These are phyloP conservation scores for Ammopiptanthus mongolicus DNA, from an alignment of 306 rosid genomes.

Conservation along the genomic window DNA sequence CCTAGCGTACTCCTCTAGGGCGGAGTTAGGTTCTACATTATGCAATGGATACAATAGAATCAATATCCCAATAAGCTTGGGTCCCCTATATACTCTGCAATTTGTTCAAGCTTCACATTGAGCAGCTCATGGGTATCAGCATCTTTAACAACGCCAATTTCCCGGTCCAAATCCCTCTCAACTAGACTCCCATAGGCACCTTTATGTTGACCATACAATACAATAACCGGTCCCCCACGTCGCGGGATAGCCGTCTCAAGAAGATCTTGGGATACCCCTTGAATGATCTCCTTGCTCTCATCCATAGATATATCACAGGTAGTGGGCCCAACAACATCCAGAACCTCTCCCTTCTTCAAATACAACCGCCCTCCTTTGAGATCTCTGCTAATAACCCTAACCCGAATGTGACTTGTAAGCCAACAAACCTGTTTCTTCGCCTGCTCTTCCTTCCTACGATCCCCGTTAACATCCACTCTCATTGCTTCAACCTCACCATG, in stretches of 20 bases:
- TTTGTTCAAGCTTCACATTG: slow-evolving; percentile 61
- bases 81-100: slow-evolving; percentile 84
- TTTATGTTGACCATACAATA: slow-evolving; percentile 69
- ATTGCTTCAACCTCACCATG: slow-evolving; percentile 7
- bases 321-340: slow-evolving; percentile 74
- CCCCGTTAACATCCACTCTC: neutral
- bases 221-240: slow-evolving; percentile 75
- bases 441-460: slow-evolving; percentile 18
- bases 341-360: slow-evolving; percentile 69
- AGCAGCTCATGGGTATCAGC: slow-evolving; percentile 66
- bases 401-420: slow-evolving; percentile 81
- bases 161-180: slow-evolving; percentile 70
- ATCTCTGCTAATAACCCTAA: slow-evolving; percentile 58
- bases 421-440: slow-evolving; percentile 38
- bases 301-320: slow-evolving; percentile 83
- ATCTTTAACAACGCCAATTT: slow-evolving; percentile 60
- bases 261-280: slow-evolving; percentile 68
- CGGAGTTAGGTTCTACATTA: neutral
- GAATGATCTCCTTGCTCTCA: slow-evolving; percentile 66
- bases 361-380: slow-evolving; percentile 69
- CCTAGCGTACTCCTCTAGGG: too few relatives aligned
- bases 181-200: slow-evolving; percentile 74
- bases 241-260: slow-evolving; percentile 78
- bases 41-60: slow-evolving; percentile 11
- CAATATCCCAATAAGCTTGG: slow-evolving; percentile 76